Percentiles rank a stretch among this genome's conserved stretches.
Evolutionary conservation across 1,284 basidiomycete species (phyloP).

Genomic region (Anthracocystis walkeri): DNA sequence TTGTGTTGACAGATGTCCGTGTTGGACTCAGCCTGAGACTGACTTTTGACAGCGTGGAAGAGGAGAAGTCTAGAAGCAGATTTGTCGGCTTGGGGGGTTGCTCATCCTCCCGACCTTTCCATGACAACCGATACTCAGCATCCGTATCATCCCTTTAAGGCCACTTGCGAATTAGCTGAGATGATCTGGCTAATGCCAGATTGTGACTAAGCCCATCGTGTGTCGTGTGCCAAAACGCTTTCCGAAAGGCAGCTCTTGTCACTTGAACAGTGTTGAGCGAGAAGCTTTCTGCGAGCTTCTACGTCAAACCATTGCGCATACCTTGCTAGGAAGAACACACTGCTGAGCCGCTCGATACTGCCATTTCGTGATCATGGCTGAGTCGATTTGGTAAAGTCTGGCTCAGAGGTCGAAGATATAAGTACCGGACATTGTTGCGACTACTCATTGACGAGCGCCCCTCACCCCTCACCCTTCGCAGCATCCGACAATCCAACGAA

Average conservation of each 20-base stretch:
- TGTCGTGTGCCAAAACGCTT: neutral
- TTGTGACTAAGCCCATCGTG: neutral
- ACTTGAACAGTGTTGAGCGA: neutral
- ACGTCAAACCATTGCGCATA: neutral
- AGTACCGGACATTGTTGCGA: no score
- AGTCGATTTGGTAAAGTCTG: neutral
- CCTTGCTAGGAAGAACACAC: neutral
- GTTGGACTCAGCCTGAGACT: no score
- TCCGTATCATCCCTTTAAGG: neutral
- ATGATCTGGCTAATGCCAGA: neutral
- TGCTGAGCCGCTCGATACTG: neutral
- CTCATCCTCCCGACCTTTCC: neutral
- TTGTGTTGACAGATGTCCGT: neutral
- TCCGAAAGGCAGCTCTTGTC: neutral
- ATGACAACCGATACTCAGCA: conserved; percentile 2
- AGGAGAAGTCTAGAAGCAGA: no score
- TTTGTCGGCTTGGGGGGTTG: no score
- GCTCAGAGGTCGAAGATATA: no score
- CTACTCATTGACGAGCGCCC: neutral
- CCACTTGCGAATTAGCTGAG: neutral
- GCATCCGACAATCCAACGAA: no score
- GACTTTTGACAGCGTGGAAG: no score
- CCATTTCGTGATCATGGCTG: neutral
- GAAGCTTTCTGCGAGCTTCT: neutral
- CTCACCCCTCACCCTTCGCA: no score